Base-by-base conservation (phyloP, 495 filamentous ascomycete genomes). In the Xylaria telfairii region DNA sequence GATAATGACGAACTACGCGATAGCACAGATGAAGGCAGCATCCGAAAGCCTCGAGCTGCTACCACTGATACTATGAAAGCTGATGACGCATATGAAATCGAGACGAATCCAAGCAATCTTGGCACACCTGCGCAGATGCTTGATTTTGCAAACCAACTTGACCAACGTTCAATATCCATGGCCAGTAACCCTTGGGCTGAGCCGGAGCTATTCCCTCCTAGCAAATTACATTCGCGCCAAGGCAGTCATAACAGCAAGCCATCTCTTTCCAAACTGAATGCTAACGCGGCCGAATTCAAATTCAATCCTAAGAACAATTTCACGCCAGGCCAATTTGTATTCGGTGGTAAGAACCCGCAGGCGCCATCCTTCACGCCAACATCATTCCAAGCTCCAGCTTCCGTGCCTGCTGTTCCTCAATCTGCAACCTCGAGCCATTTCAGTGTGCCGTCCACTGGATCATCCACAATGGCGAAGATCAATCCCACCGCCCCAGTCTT, bases 251-350 rank as follows among this genome's bases (percentile, higher is more conserved):
- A 81, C 46, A 88, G 90, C 68, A 91, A 90, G 76, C 81, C 89
- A 34, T 94, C 92, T 3, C 82, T 88, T 24, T 94, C 93, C 0
- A 93, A 89, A 68, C 83, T 97, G 57, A 98, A 99, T 72, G 93
- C 94, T 47, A 90, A 89, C 66, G 95, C 96, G 0, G 91, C 92
- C 61, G 93, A 95, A 74, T 98, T 98, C 79, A 93, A 90, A 72
- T 92, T 92, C 77, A 90, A 96, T 68, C 92, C 93, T 5, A 82
- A 81, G 21, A 89, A 80, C 65, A 82, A 74, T 26, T 92, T 92
- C 77, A 84, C 83, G 46, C 87, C 93, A 2, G 83, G 84, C n/a
- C 82, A 85, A 49, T 86, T 85, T 66, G 72, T 74, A 26, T 92
- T 91, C 68, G 82, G 83, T 46, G 81, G 82, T 60, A 87, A 81